phyloP scores from a whole-genome alignment of 2,329 filamentous ascomycete species.

The Beauveria scarabaeidicola region DNA sequence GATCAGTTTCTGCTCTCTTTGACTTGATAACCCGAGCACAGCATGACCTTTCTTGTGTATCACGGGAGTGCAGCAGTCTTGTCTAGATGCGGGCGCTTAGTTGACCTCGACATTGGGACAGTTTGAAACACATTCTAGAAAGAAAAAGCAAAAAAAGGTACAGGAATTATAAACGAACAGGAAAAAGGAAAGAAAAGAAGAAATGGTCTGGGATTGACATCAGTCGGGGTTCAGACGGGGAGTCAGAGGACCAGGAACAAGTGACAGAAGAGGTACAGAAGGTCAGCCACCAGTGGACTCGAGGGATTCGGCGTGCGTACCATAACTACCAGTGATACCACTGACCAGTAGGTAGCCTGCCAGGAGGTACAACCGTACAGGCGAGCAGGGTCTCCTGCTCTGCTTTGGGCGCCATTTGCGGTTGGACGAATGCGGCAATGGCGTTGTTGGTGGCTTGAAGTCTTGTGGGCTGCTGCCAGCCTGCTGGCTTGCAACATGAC shows the following conservation, averaged over 20 bases:
- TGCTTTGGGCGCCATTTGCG: neutral
- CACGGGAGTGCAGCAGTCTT: no score
- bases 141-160: no score
- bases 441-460: neutral
- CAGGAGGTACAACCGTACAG: no score
- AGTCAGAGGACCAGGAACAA: neutral
- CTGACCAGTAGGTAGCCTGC: no score
- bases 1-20: neutral
- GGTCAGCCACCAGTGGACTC: neutral
- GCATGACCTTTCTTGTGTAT: neutral
- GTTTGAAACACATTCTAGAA: no score
- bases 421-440: constrained; percentile 6
- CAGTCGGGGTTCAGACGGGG: neutral
- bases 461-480: neutral
- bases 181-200: neutral
- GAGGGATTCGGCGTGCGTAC: no score
- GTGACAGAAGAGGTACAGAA: constrained; percentile 9
- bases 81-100: no score
- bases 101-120: no score
- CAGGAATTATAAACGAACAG: no score
- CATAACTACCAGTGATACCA: no score
- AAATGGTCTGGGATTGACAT: neutral
- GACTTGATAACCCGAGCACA: neutral
- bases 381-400: no score
- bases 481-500: no score